Percentiles rank a stretch among this genome's conserved stretches.
These are phyloP conservation scores for Leccinum rimulosum DNA, from an alignment of 768 basidiomycete genomes.

Conservation along the genomic window DNA sequence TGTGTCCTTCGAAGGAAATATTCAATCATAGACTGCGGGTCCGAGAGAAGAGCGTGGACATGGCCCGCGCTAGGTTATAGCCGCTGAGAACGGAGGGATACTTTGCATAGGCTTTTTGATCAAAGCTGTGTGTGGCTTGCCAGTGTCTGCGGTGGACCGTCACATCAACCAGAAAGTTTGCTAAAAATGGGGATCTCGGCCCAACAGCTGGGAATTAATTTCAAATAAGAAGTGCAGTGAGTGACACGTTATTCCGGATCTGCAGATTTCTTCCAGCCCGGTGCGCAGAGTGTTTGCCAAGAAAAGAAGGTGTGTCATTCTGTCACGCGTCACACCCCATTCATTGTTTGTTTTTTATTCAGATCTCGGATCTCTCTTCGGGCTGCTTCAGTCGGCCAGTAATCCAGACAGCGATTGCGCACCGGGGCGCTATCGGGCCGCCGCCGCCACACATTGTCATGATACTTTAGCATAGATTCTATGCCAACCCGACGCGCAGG, in stretches of 20 bases:
- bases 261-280: conserved; percentile 25
- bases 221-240: conserved; percentile 31
- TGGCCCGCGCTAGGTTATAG: neutral
- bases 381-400: neutral
- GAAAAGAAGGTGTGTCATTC: conserved; percentile 12
- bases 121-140: conserved; percentile 3
- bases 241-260: conserved; percentile 32
- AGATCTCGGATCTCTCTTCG: conserved; percentile 17
- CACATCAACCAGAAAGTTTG: neutral
- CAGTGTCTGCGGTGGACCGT: neutral
- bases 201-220: conserved; percentile 17
- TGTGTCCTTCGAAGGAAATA: conserved; percentile 13
- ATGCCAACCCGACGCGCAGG: conserved; percentile 7
- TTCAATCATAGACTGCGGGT: conserved; percentile 19
- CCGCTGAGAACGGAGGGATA: neutral
- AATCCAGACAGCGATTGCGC: neutral
- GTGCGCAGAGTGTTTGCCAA: conserved; percentile 12
- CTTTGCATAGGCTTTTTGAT: conserved; percentile 22
- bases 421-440: conserved; percentile 1
- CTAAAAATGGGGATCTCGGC: conserved; percentile 12
- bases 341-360: neutral
- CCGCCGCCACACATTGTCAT: neutral
- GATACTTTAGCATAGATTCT: neutral
- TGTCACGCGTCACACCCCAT: conserved; percentile 22
- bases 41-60: conserved; percentile 18